Percentiles rank a stretch among this genome's conserved stretches.
These are phyloP conservation scores for Massospora cicadina DNA, from an alignment of 371 early-diverging fungal species.

Conservation along the genomic window DNA sequence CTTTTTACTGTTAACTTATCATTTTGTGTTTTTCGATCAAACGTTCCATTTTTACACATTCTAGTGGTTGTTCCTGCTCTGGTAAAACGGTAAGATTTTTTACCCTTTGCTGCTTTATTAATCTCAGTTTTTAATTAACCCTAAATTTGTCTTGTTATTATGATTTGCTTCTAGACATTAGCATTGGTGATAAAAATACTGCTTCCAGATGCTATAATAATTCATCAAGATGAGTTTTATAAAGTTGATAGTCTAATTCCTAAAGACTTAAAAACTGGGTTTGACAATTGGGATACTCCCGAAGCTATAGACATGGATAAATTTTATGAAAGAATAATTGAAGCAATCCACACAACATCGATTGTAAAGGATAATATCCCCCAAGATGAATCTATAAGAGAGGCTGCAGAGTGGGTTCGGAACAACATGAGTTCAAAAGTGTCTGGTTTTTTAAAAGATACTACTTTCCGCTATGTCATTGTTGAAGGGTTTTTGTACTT, in stretches of 20 bases:
- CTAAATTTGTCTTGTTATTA: neutral
- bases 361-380: neutral
- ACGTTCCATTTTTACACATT: too few species aligned
- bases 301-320: conserved; percentile 43
- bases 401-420: conserved; percentile 10
- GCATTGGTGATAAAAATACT: conserved; percentile 33
- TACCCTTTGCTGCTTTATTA: neutral
- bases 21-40: too few species aligned
- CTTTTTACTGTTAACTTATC: too few species aligned
- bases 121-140: neutral
- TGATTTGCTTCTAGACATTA: conserved; percentile 25
- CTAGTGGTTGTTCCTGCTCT: conserved; percentile 37
- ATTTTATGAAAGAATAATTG: conserved; percentile 17
- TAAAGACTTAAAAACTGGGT: conserved; percentile 31
- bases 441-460: neutral
- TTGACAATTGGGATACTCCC: conserved; percentile 75
- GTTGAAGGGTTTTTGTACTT: conserved; percentile 75
- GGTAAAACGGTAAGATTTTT: conserved; percentile 33
- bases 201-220: conserved; percentile 34
- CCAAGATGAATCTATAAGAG: conserved; percentile 3
- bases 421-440: neutral
- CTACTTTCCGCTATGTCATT: conserved; percentile 27
- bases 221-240: conserved; percentile 76
- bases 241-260: conserved; percentile 47
- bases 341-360: neutral